A percentile compares a stretch with the other conserved stretches of the same genome.
Evolutionary conservation across 2,329 filamentous ascomycete genomes (phyloP).

Genomic region (Xylaria sp.): DNA sequence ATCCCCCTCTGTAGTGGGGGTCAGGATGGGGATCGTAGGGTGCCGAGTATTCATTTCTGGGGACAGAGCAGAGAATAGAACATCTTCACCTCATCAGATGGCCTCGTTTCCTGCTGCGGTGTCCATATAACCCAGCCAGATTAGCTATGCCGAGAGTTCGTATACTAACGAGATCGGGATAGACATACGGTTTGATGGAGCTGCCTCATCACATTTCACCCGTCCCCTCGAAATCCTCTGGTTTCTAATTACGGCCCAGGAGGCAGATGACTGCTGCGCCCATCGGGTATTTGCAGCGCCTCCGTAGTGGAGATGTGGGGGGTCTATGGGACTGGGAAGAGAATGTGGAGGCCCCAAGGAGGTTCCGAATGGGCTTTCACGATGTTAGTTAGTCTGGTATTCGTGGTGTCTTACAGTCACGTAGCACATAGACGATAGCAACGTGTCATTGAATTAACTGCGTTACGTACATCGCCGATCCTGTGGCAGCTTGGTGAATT

Average conservation of each 20-base stretch:
- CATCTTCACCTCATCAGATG: neutral
- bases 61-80: neutral
- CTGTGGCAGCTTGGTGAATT: neutral
- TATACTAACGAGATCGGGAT: constrained; percentile 26
- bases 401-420: neutral
- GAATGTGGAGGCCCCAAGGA: constrained; percentile 27
- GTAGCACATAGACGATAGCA: constrained; percentile 13
- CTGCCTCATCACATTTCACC: constrained; percentile 7
- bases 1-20: constrained; percentile 26
- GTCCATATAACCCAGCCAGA: neutral
- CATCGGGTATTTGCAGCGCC: constrained; percentile 9
- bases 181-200: constrained; percentile 22
- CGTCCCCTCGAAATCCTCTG: constrained; percentile 6
- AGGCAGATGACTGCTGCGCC: constrained; percentile 22
- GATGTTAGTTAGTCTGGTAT: constrained; percentile 13
- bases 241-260: neutral
- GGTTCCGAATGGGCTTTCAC: constrained; percentile 22
- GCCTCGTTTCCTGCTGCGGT: neutral
- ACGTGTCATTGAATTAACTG: constrained; percentile 10
- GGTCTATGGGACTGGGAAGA: constrained; percentile 20
- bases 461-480: neutral
- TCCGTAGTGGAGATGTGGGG: constrained; percentile 30
- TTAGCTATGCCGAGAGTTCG: neutral
- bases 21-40: constrained; percentile 21
- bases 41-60: neutral